Percentiles rank a stretch among this genome's conserved stretches.
Conservation (phyloP, 495 filamentous ascomycete genomes). For the Xylaria cubensis region DNA sequence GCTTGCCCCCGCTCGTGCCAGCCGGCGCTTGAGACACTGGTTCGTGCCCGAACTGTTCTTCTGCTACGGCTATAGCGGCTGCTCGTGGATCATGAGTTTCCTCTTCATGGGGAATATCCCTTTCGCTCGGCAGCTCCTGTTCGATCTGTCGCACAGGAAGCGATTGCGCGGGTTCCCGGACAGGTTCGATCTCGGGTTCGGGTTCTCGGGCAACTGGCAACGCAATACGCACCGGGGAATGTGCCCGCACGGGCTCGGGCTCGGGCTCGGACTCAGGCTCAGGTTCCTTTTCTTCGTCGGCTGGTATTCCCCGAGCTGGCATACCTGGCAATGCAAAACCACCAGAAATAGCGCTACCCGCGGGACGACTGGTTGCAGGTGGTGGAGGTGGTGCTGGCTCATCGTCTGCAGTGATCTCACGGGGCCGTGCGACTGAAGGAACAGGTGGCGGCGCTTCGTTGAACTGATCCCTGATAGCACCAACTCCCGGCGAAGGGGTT, state of each 20-base stretch:
- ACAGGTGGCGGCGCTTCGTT: conserved; percentile 72
- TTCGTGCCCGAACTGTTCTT: conserved; percentile 43
- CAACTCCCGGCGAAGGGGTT: conserved; percentile 63
- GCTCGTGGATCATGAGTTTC: conserved; percentile 67
- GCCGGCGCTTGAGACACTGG: conserved; percentile 37
- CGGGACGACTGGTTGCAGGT: conserved; percentile 65
- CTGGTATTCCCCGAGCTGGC: conserved; percentile 63
- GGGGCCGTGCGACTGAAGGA: conserved; percentile 46
- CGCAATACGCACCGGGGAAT: conserved; percentile 83
- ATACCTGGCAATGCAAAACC: conserved; percentile 78
- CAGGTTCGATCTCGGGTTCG: conserved; percentile 59
- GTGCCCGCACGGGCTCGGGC: conserved; percentile 49
- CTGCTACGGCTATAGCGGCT: conserved; percentile 63
- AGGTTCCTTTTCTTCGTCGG: conserved; percentile 59
- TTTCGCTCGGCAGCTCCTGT: conserved; percentile 64
- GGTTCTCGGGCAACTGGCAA: conserved; percentile 77
- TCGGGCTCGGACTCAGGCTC: conserved; percentile 45
- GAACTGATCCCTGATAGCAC: conserved; percentile 78
- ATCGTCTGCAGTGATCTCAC: conserved; percentile 43
- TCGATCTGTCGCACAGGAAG: conserved; percentile 58
- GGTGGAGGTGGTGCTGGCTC: conserved; percentile 60
- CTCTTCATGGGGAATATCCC: conserved; percentile 68
- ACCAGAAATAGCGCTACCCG: conserved; percentile 49
- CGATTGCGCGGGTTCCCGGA: conserved; percentile 54
- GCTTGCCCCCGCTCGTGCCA: conserved; percentile 58